Base-by-base conservation (phyloP, 2,329 filamentous ascomycete species). In the Diaporthe aspalathi region DNA sequence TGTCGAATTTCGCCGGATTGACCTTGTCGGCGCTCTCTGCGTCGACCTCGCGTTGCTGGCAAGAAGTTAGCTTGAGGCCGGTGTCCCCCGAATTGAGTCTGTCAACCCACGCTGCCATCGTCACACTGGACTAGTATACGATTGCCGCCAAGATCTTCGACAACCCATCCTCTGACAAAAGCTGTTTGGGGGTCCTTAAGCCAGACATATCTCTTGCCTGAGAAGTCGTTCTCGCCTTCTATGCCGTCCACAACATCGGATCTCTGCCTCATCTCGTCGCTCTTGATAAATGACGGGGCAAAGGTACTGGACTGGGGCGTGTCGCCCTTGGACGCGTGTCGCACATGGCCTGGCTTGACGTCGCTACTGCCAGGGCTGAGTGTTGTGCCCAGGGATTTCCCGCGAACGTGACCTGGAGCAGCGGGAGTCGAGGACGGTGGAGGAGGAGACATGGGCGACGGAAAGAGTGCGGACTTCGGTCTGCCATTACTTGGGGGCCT, bases 1-100 rank as follows among this genome's bases (percentile, higher is more conserved):
- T 99, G 88, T 99, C 96, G 84, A 99, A 99, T 81, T 99, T 99
- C 78, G 95, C 95, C 57, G 96, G 96, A 83, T 99, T 99, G 85
- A 99, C 97, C 83, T 98, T 98, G 86, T 99, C 97, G 76, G 98
- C 94, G 77, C 91, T 92, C 77, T 98, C 95, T 66, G 89, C 84
- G 75, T 95, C 92, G 65, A 96, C 92, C 79, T 97, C 93, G 76
- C 94, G 92, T 90, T 97, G 94, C 91, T 96, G n/a, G n/a, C 7
- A 75, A 35, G 70, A 12, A 40, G 53, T 72, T 53, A 68, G 50
- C 53, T 74, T 79, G 53, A 74, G 52, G 5, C 8, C 32, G 9
- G 12, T 24, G 17, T n/a, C 11, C 38, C 7, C 20, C 17, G 12
- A 9, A 32, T 47, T 20, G 11, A 27, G 29, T n/a, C 11, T 17